Evolutionary conservation across 2,329 filamentous ascomycete species (phyloP), one percentile per base, ranked within the genome.

Genomic region (Cladophialophora exuberans): DNA sequence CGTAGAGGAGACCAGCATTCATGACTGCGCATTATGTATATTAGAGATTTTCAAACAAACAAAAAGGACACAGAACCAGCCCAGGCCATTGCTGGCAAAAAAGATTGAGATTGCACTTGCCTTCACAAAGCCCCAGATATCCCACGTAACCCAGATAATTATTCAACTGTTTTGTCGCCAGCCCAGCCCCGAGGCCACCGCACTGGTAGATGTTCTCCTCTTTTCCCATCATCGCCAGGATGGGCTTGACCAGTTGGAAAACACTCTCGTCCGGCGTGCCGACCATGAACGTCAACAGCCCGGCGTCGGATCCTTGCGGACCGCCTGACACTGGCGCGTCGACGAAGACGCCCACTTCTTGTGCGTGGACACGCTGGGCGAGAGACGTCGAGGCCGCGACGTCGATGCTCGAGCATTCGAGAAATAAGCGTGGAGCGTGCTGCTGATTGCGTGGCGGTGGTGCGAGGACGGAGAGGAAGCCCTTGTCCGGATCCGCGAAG

Each of bases 81-180:
- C 0, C n/a, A n/a, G n/a, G n/a, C n/a, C n/a, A n/a, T n/a, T n/a
- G n/a, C n/a, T 9, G 18, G 38, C 9, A 2, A 7, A 5, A 13
- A 23, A 3, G 18, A 13, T 1, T 38, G 15, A 5, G 15, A 22
- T 13, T 17, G 20, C 25, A 44, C 35, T 49, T 17, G 39, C 46
- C 46, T 20, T 49, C 46, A 9, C 46, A 49, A 31, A 49, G 33
- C 4, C 46, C 46, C 35, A 49, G 30, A 28, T 49, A 49, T 4
- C 46, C 46, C 7, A 49, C 46, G 30, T 49, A 49, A 2, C 46
- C 46, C 17, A 49, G 10, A 17, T 49, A 49, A 26, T 49, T 49
- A 38, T 49, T 49, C 35, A 49, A 31, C 46, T 49, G 46, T 17
- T 49, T 49, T 17, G 46, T 49, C n/a, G 46, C 46, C 31, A 49